Evolutionary conservation across 768 basidiomycete genomes (phyloP), one percentile per base, ranked within the genome.

Genomic region (Boletus sensibilis): DNA sequence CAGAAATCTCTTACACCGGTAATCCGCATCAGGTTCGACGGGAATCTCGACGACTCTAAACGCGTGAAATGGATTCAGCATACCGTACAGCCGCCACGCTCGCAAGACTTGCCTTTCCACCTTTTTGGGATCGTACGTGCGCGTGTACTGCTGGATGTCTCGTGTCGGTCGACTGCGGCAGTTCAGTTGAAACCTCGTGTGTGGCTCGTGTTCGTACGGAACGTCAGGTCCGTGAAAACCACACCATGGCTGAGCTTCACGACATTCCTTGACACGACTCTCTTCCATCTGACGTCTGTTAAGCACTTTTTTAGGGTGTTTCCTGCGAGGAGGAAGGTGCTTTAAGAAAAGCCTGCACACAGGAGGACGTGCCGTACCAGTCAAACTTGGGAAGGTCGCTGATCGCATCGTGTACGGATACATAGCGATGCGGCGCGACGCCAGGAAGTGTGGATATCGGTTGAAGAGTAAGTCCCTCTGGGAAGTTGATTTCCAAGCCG

Each of bases 401-500:
- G 47, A 92, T 90, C 1, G 90, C 88, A 65, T 91, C 89, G 21
- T 81, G 79, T 40, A 91, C 79, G 0, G 82, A 81, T 21, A 91
- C 82, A 59, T 75, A 75, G 9, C 72, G 74, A 65, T 86, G 82
- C 0, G 81, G 79, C 1, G 84, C 85, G 2, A 76, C 77, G 0
- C 89, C 88, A 21, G 62, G 56, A 4, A 70, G 64, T 0, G 77
- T 75, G 13, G 72, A 73, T 18, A 88, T 79, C 0, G 83, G 81
- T 4, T 60, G 63, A 27, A 84, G 68, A 2, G 41, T 6, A 7
- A 54, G 61, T 1, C 73, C 77, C 33, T 76, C 76, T 4, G 79
- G 74, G 34, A 86, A 69, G 44, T 76, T 81, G 48, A 92, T 79
- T 13, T 75, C 68, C n/a, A 90, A 69, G 0, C 64, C 60, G 29